phyloP scores from a whole-genome alignment of 257 asterid species.

The Solanum sitiens region DNA sequence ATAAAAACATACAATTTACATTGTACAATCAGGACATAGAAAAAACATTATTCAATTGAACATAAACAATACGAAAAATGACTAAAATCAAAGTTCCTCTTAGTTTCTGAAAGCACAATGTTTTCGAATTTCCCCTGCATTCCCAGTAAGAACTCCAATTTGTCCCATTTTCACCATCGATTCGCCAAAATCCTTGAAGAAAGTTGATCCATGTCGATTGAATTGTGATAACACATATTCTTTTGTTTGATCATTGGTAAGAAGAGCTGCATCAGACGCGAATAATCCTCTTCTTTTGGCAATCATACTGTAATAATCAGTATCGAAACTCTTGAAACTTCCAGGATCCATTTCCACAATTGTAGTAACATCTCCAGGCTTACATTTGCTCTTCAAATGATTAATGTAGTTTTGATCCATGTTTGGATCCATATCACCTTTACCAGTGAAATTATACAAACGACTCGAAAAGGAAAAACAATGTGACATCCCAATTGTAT shows the following conservation, averaged over 20 bases:
- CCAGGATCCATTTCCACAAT: conserved; percentile 18
- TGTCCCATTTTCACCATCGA: conserved; percentile 5
- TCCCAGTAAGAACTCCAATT: background rate
- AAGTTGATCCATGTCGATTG: conserved; percentile 1
- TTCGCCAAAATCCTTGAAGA: conserved; percentile 36
- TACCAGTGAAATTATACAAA: conserved; percentile 24
- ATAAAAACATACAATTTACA: background rate
- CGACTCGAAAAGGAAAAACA: background rate
- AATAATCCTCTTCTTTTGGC: conserved; percentile 24
- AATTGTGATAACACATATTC: conserved; percentile 14
- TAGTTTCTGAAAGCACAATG: conserved; percentile 7
- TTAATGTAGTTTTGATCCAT: conserved; percentile 17
- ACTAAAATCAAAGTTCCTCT: background rate
- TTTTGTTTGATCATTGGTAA: conserved; percentile 16
- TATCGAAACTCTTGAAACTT: conserved; percentile 23
- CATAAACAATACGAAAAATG: background rate
- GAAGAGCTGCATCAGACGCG: conserved; percentile 28
- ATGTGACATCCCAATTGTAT: background rate
- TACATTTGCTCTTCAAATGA: background rate
- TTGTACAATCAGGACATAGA: background rate
- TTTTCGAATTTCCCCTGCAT: conserved; percentile 9
- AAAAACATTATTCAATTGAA: background rate
- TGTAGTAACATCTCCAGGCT: background rate
- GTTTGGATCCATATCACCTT: conserved; percentile 12
- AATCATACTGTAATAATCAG: conserved; percentile 6